These are phyloP conservation scores for Linnemannia hyalina DNA, from an alignment of 192 early-diverging fungal species.

Conservation along the genomic window DNA sequence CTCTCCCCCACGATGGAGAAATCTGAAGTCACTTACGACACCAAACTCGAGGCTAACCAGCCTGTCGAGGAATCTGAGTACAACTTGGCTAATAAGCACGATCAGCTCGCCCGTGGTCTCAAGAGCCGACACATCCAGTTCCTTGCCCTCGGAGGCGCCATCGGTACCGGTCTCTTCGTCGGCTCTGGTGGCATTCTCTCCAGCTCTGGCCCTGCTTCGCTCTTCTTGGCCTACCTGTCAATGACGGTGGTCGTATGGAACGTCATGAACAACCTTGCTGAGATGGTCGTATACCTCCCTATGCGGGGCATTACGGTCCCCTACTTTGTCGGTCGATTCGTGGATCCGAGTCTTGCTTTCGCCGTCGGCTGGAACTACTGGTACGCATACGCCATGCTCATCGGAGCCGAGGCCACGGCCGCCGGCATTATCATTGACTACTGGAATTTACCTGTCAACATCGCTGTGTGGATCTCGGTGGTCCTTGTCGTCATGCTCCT, in stretches of 20 bases:
- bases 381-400: conserved; percentile 71
- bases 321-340: conserved; percentile 62
- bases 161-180: conserved; percentile 71
- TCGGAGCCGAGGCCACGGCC: conserved; percentile 50
- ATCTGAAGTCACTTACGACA: background rate
- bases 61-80: conserved; percentile 6
- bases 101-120: conserved; percentile 61
- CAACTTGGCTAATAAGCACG: conserved; percentile 28
- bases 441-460: conserved; percentile 35
- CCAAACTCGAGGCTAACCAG: conserved; percentile 16
- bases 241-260: conserved; percentile 68
- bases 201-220: conserved; percentile 64
- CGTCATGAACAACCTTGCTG: conserved; percentile 69
- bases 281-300: conserved; percentile 72
- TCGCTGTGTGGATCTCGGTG: conserved; percentile 61
- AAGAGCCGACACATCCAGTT: conserved; percentile 69
- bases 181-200: conserved; percentile 64
- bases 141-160: conserved; percentile 71
- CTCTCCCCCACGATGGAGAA: conserved; percentile 12
- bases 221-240: conserved; percentile 62
- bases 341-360: conserved; percentile 69
- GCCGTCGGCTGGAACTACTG: conserved; percentile 78
- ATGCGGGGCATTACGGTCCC: conserved; percentile 65
- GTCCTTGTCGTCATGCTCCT: conserved; percentile 62
- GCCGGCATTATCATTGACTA: conserved; percentile 37